These are phyloP conservation scores for Psilocybe cubensis DNA, from an alignment of 768 basidiomycete species.

Conservation along the genomic window DNA sequence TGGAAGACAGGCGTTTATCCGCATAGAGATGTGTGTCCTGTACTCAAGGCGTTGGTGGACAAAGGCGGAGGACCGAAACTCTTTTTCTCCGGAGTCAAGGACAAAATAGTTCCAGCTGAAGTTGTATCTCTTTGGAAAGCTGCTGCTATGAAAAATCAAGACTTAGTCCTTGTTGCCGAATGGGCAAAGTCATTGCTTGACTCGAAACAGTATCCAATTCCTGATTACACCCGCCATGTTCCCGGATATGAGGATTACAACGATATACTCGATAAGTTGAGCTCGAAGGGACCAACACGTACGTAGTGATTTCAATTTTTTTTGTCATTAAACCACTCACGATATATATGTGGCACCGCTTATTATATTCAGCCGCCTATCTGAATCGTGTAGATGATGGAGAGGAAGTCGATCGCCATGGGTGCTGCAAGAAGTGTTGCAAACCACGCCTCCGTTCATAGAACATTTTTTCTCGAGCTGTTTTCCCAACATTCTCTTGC, in stretches of 20 bases:
- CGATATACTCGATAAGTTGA: conserved; percentile 5
- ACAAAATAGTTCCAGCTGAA: not conserved
- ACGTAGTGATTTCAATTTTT: too few relatives aligned
- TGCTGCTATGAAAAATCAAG: not conserved
- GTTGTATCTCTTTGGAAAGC: not conserved
- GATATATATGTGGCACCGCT: too few relatives aligned
- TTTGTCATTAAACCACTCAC: too few relatives aligned
- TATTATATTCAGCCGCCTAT: too few relatives aligned
- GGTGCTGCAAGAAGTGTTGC: too few relatives aligned
- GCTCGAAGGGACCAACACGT: not conserved
- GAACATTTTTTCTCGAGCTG: too few relatives aligned
- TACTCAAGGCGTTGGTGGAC: not conserved
- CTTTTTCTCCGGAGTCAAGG: not conserved
- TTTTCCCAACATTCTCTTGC: too few relatives aligned
- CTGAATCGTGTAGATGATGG: too few relatives aligned
- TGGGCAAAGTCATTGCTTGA: not conserved
- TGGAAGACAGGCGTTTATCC: not conserved
- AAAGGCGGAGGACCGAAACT: not conserved
- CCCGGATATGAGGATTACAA: conserved; percentile 12
- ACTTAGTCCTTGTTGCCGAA: not conserved
- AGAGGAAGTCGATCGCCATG: too few relatives aligned
- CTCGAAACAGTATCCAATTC: conserved; percentile 4
- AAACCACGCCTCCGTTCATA: too few relatives aligned
- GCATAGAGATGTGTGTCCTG: not conserved
- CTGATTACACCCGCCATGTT: conserved; percentile 8